Evolutionary conservation across 441 rosid species (phyloP).

Genomic region (Populus tomentosa): DNA sequence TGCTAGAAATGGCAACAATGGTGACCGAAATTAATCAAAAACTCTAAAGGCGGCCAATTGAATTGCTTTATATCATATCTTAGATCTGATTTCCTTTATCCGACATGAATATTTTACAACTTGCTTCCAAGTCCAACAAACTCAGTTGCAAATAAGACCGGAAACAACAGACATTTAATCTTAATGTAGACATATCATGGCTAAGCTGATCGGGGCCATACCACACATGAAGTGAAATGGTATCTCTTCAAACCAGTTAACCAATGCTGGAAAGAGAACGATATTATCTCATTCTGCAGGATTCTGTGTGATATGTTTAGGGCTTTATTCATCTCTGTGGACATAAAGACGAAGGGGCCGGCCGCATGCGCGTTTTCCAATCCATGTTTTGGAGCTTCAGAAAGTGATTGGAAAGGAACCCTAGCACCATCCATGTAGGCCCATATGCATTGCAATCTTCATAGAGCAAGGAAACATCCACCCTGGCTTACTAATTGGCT

Average conservation of each 20-base stretch:
- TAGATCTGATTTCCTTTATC: not conserved
- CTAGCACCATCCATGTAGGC: not conserved
- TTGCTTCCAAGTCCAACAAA: slow-evolving; percentile 3
- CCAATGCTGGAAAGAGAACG: not conserved
- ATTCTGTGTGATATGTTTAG: not conserved
- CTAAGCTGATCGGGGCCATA: not conserved
- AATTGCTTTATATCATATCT: not conserved
- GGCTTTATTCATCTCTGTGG: not conserved
- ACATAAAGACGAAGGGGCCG: not conserved
- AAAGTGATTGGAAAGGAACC: slow-evolving; percentile 5
- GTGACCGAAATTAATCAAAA: not conserved
- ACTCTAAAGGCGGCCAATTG: not conserved
- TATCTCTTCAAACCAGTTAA: not conserved
- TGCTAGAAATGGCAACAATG: slow-evolving; percentile 8
- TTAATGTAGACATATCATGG: too few relatives aligned
- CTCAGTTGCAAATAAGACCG: not conserved
- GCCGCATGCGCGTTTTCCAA: not conserved
- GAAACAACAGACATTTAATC: not conserved
- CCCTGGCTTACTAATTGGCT: not conserved
- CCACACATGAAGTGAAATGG: not conserved
- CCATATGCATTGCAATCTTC: not conserved
- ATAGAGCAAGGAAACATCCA: not conserved
- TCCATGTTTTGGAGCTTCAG: not conserved
- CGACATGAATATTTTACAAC: not conserved
- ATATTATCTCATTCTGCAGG: not conserved